A percentile compares a stretch with the other conserved stretches of the same genome.
Conservation (phyloP, 1,284 basidiomycete species). For the Porodaedalea pini region DNA sequence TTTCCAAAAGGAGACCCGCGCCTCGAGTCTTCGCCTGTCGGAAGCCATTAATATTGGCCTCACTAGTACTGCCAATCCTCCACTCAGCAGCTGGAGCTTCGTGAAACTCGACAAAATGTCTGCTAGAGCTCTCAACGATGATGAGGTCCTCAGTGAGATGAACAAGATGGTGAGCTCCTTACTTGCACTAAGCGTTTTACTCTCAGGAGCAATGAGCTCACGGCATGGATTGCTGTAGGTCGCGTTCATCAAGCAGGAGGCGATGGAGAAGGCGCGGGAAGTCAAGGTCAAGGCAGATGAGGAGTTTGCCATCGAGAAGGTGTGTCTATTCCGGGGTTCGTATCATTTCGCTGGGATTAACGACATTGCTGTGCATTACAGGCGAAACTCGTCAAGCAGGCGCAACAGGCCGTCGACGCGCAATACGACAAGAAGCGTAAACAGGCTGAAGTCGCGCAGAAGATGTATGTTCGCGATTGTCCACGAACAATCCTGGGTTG, state of each 20-base stretch:
- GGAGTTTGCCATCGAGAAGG: slow-evolving; percentile 97
- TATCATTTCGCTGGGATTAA: background rate
- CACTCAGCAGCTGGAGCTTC: background rate
- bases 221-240: slow-evolving; percentile 49
- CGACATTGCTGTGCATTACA: slow-evolving; percentile 30
- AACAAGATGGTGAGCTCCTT: slow-evolving; percentile 87
- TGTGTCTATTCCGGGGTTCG: slow-evolving; percentile 30
- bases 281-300: slow-evolving; percentile 95
- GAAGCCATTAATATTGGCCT: background rate
- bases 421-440: slow-evolving; percentile 94
- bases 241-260: slow-evolving; percentile 96
- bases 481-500: background rate
- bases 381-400: slow-evolving; percentile 95
- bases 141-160: slow-evolving; percentile 95
- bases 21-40: background rate
- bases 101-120: slow-evolving; percentile 41
- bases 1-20: background rate
- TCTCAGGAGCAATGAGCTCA: background rate
- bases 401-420: slow-evolving; percentile 87
- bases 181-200: slow-evolving; percentile 1
- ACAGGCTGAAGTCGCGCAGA: slow-evolving; percentile 87
- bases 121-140: slow-evolving; percentile 81
- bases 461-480: slow-evolving; percentile 66
- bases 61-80: background rate
- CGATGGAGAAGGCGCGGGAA: slow-evolving; percentile 93